phyloP scores from a whole-genome alignment of 352 stramenopile genomes.

The Phytophthora sp. region DNA sequence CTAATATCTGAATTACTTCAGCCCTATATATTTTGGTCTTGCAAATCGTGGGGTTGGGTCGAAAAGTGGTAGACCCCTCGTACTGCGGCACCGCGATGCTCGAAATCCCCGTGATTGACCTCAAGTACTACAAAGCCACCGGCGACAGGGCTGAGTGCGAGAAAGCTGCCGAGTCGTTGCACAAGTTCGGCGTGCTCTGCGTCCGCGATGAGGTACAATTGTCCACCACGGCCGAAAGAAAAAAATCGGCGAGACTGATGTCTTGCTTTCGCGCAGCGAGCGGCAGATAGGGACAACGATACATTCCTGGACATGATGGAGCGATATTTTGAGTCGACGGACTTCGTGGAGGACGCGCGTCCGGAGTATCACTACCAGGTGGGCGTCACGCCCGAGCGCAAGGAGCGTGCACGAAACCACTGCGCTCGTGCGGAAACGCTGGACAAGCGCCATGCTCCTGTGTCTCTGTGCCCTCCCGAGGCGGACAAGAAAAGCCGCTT shows the following conservation, averaged over 20 bases:
- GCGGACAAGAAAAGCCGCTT: conserved; percentile 95
- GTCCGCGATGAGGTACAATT: conserved; percentile 68
- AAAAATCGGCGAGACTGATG: conserved; percentile 5
- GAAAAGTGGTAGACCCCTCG: too few relatives aligned
- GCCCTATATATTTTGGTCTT: too few relatives aligned
- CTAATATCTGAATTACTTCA: too few relatives aligned
- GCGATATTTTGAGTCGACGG: conserved; percentile 89
- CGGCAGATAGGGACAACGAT: conserved; percentile 74
- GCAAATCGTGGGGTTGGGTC: not conserved
- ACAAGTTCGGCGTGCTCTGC: conserved; percentile 88
- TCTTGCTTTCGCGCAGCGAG: conserved; percentile 44
- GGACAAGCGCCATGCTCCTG: conserved; percentile 63
- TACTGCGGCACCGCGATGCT: conserved; percentile 64
- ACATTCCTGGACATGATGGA: conserved; percentile 95
- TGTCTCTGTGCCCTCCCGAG: conserved; percentile 89
- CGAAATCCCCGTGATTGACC: conserved; percentile 84
- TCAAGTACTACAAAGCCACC: conserved; percentile 79
- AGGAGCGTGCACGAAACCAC: conserved; percentile 89
- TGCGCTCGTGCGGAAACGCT: conserved; percentile 65
- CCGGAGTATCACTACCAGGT: conserved; percentile 91
- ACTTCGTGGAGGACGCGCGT: conserved; percentile 89
- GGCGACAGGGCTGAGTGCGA: conserved; percentile 72
- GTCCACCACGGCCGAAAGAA: not conserved
- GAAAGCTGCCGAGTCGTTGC: conserved; percentile 80
- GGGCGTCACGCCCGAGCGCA: conserved; percentile 86